Evolutionary conservation across 1,139 yeast genomes (phyloP), one percentile per base, ranked within the genome.

Genomic region (Scheffersomyces lignicola): DNA sequence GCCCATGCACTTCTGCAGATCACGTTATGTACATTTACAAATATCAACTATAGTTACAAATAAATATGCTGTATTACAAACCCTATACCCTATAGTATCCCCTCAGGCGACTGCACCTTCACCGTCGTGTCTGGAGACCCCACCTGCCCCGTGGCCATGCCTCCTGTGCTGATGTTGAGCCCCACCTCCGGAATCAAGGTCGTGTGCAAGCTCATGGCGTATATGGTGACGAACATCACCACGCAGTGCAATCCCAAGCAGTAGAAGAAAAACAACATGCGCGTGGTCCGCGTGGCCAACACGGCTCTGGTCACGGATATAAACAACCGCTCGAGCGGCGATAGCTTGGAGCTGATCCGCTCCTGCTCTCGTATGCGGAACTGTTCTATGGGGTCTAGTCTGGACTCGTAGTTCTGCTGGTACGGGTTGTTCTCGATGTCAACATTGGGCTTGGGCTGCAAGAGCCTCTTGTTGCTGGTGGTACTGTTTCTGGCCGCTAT

Each of bases 351-450:
- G 37, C 76, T 73, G 34, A 87, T 83, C 42, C 96, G 68, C 48
- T 83, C 90, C 32, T 83, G 78, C 56, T 89, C 97, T 42, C 78
- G 66, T 32, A 82, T 75, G 49, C 95, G 76, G 61, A 90, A 87
- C 51, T 81, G 87, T 48, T 86, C 94, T 46, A 86, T 78, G 18
- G 96, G 96, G 49, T 88, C 90, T 34, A 87, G 64, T 36, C 80
- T 84, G 34, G 80, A 83, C 50, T 89, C 96, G 60, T 89, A 90
- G 31, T 65, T 74, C 27, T 73, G 68, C 33, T 76, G 76, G 52
- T 82, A 80, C 26, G 75, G 71, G 42, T 67, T 73, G 37, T 73
- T 69, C 36, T 82, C 85, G 36, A 83, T 78, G 35, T 80, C 79
- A 31, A 65, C 69, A 37, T 61, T 63, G 18, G 65, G 50, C 40